phyloP scores from a whole-genome alignment of 441 rosid species.

The Populus hybrid region DNA sequence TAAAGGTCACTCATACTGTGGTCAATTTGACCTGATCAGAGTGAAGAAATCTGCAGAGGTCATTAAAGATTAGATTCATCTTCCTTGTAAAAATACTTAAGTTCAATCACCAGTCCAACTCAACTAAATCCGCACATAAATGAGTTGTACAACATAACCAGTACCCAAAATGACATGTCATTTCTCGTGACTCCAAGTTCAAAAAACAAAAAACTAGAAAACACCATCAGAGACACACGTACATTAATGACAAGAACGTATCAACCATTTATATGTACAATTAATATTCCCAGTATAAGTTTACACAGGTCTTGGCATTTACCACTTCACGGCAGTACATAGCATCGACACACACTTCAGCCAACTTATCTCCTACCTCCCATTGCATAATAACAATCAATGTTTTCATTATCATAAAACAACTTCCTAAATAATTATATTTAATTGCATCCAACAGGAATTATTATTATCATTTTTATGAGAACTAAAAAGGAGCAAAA shows the following conservation, averaged over 20 bases:
- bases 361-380: neutral
- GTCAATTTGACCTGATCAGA: conserved; percentile 21
- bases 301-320: conserved; percentile 2
- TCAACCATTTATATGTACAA: conserved; percentile 11
- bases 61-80: neutral
- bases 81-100: neutral
- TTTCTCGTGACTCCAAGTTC: conserved; percentile 23
- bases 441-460: neutral
- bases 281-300: conserved; percentile 10
- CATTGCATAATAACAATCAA: neutral
- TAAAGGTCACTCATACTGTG: conserved; percentile 22
- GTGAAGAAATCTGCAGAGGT: conserved; percentile 8
- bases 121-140: neutral
- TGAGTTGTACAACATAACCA: neutral
- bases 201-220: neutral
- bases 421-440: neutral
- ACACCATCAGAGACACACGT: conserved; percentile 10
- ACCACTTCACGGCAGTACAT: neutral
- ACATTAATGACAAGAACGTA: neutral
- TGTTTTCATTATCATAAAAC: neutral
- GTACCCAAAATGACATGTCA: conserved; percentile 5
- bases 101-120: neutral
- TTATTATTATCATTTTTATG: neutral
- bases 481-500: neutral
- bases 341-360: neutral